Evolutionary conservation across 192 early-diverging fungal species (phyloP).

Genomic region (Umbelopsis ramanniana): DNA sequence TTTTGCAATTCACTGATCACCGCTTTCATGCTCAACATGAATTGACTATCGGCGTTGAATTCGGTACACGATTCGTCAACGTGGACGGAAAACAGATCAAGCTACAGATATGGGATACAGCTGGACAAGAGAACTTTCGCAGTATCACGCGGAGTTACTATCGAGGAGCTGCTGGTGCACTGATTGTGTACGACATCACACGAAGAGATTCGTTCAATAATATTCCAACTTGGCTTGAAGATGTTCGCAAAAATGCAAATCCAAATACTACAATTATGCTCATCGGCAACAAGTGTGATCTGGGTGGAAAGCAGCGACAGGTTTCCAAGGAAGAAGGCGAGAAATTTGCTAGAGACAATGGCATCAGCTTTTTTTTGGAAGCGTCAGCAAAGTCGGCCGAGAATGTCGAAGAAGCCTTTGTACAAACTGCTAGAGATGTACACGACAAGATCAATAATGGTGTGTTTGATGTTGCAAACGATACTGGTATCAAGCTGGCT

Average conservation of each 20-base stretch:
- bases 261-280: slow-evolving; percentile 91
- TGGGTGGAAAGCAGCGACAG: slow-evolving; percentile 65
- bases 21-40: slow-evolving; percentile 83
- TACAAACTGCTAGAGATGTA: slow-evolving; percentile 75
- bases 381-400: slow-evolving; percentile 88
- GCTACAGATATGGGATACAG: slow-evolving; percentile 96
- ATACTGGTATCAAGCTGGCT: slow-evolving; percentile 31
- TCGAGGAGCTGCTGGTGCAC: slow-evolving; percentile 77
- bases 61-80: slow-evolving; percentile 78
- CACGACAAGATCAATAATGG: slow-evolving; percentile 80
- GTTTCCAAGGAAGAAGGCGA: slow-evolving; percentile 91
- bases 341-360: slow-evolving; percentile 83
- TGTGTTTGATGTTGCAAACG: slow-evolving; percentile 74
- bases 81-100: slow-evolving; percentile 84
- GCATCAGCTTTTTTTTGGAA: slow-evolving; percentile 83
- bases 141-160: slow-evolving; percentile 88
- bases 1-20: slow-evolving; percentile 84
- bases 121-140: slow-evolving; percentile 85
- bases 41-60: slow-evolving; percentile 85
- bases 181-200: slow-evolving; percentile 86
- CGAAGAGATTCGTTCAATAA: slow-evolving; percentile 80
- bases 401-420: slow-evolving; percentile 85
- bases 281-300: slow-evolving; percentile 93
- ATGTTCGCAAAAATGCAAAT: slow-evolving; percentile 88
- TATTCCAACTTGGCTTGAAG: slow-evolving; percentile 79